Percentiles rank a stretch among this genome's conserved stretches.
These are phyloP conservation scores for Aureobasidium sp. DNA, from an alignment of 2,329 filamentous ascomycete species.

Conservation along the genomic window DNA sequence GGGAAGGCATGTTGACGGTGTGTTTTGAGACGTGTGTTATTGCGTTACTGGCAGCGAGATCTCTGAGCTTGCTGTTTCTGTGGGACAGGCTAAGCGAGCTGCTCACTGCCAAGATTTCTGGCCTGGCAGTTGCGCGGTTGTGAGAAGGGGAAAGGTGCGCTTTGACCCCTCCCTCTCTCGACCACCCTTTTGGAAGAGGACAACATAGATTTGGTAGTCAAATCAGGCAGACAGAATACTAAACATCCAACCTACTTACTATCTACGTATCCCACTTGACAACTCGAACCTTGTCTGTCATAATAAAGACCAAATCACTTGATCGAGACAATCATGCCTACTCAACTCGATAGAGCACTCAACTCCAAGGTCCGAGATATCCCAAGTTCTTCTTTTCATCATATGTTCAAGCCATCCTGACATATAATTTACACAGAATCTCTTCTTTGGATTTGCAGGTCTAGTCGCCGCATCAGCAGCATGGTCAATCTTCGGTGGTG, in stretches of 20 bases:
- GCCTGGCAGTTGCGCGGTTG: too few species aligned
- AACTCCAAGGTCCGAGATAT: slow-evolving; percentile 32
- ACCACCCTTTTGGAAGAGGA: neutral
- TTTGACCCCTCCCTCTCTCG: neutral
- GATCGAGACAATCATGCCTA: slow-evolving; percentile 35
- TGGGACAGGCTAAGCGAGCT: slow-evolving; percentile 1
- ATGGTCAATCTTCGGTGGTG: slow-evolving; percentile 79
- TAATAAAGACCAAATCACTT: neutral
- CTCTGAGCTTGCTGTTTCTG: neutral
- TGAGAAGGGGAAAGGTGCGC: neutral
- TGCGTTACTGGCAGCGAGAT: neutral
- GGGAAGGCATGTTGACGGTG: slow-evolving; percentile 82
- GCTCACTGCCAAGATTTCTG: slow-evolving; percentile 1
- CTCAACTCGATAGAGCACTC: slow-evolving; percentile 42
- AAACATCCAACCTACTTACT: neutral
- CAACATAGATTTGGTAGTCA: neutral
- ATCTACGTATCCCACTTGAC: neutral
- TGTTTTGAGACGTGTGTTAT: neutral
- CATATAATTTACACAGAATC: slow-evolving; percentile 23
- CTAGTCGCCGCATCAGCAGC: slow-evolving; percentile 73
- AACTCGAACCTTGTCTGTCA: neutral
- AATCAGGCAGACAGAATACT: slow-evolving; percentile 3
- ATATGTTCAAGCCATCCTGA: neutral
- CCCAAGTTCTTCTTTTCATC: too few species aligned
- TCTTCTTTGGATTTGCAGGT: slow-evolving; percentile 64